These are phyloP conservation scores for Myxozyma lipomycoides DNA, from an alignment of 805 yeast genomes.

Conservation along the genomic window DNA sequence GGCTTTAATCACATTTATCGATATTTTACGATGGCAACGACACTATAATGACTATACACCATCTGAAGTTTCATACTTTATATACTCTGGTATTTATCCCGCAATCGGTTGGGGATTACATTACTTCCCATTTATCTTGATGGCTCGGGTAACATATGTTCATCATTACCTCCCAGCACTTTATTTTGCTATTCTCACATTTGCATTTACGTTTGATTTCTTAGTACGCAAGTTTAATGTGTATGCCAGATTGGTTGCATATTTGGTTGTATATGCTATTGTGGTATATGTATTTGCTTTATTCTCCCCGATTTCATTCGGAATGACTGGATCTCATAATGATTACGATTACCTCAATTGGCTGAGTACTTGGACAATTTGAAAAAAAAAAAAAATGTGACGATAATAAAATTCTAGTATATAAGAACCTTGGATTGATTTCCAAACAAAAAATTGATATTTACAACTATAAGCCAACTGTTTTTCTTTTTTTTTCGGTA, in stretches of 20 bases:
- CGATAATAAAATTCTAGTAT: too few species aligned
- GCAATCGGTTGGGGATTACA: constrained; percentile 89
- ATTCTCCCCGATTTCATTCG: constrained; percentile 69
- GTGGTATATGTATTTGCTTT: constrained; percentile 57
- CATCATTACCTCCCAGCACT: constrained; percentile 96
- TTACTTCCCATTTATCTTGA: constrained; percentile 78
- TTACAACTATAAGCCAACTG: not conserved
- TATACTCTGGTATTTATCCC: constrained; percentile 74
- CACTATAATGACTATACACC: constrained; percentile 50
- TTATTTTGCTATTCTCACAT: constrained; percentile 83
- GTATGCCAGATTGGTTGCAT: constrained; percentile 38
- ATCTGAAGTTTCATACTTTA: constrained; percentile 41
- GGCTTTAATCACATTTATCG: constrained; percentile 38
- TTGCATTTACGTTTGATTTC: constrained; percentile 58
- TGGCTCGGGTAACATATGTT: constrained; percentile 96
- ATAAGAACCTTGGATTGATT: too few species aligned
- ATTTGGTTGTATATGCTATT: constrained; percentile 45
- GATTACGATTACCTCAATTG: constrained; percentile 52
- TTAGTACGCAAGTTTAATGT: constrained; percentile 28
- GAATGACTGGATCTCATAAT: constrained; percentile 60
- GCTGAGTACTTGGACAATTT: constrained; percentile 51
- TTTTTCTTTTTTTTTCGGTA: too few species aligned
- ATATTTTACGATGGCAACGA: constrained; percentile 63
- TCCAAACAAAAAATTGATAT: too few species aligned
- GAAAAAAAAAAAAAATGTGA: not conserved